These are phyloP conservation scores for Eremomyces bilateralis DNA, from an alignment of 495 filamentous ascomycete genomes.

Conservation along the genomic window DNA sequence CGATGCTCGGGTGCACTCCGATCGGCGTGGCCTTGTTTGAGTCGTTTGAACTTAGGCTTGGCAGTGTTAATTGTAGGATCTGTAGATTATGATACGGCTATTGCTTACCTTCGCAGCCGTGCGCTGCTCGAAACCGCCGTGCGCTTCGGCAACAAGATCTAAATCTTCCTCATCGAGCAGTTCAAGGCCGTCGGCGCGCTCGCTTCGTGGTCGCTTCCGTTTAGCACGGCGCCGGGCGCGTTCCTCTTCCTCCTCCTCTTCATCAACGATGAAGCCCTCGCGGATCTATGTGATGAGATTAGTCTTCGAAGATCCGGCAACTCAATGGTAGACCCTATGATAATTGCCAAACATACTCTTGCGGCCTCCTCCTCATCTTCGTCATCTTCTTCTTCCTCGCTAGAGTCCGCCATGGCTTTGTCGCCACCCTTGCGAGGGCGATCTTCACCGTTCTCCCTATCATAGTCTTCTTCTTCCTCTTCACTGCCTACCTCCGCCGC, in stretches of 20 bases:
- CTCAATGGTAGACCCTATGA: background rate
- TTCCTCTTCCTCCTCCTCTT: constrained; percentile 55
- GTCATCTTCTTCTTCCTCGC: constrained; percentile 90
- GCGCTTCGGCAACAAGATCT: constrained; percentile 60
- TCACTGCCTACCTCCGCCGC: constrained; percentile 74
- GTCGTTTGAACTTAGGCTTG: constrained; percentile 77
- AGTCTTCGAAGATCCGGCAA: background rate
- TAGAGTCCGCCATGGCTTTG: constrained; percentile 52
- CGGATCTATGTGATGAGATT: constrained; percentile 33
- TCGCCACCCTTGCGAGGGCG: constrained; percentile 22
- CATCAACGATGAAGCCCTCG: constrained; percentile 91
- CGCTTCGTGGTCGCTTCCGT: constrained; percentile 46
- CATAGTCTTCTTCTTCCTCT: constrained; percentile 76
- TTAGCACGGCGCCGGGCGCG: constrained; percentile 38
- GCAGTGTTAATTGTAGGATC: background rate
- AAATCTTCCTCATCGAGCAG: constrained; percentile 88
- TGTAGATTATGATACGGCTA: no score
- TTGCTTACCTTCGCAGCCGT: background rate
- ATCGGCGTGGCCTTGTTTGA: constrained; percentile 80
- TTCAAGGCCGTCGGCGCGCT: constrained; percentile 70
- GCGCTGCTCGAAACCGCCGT: background rate
- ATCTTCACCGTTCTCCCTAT: constrained; percentile 55
- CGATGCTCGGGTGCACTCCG: constrained; percentile 34
- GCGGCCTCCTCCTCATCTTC: constrained; percentile 68
- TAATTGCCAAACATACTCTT: constrained; percentile 19